phyloP scores from a whole-genome alignment of 202 grass and related monocot species.

The Setaria viridis region DNA sequence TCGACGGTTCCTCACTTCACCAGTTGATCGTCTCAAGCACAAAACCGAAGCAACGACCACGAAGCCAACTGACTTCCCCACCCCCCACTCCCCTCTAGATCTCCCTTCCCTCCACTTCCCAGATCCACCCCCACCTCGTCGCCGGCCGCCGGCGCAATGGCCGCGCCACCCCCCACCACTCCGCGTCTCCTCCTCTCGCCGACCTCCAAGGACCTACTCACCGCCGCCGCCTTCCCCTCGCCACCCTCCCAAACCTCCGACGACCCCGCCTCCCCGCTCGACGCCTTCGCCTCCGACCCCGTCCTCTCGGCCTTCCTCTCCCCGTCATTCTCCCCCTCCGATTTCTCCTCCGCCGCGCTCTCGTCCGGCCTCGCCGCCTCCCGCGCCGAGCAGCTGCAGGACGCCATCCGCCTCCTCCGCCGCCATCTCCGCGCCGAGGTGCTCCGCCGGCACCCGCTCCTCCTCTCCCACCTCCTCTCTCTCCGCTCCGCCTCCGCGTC shows the following conservation, averaged over 20 bases:
- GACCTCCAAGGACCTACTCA: slow-evolving; percentile 65
- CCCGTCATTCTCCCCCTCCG: slow-evolving; percentile 74
- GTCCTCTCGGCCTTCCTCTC: slow-evolving; percentile 94
- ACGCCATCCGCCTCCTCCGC: slow-evolving; percentile 79
- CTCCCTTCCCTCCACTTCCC: slow-evolving; percentile 25
- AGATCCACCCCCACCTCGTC: slow-evolving; percentile 49
- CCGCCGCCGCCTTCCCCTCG: slow-evolving; percentile 48
- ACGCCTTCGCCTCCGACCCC: slow-evolving; percentile 89
- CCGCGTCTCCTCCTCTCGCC: slow-evolving; percentile 70
- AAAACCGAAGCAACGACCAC: slow-evolving; percentile 29
- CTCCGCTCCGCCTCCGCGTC: slow-evolving; percentile 79
- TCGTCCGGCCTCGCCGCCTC: slow-evolving; percentile 87
- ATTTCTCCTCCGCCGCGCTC: slow-evolving; percentile 93
- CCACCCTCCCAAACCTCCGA: slow-evolving; percentile 29
- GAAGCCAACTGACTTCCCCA: neutral
- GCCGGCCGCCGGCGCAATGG: slow-evolving; percentile 49
- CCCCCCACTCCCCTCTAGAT: slow-evolving; percentile 31
- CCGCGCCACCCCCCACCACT: slow-evolving; percentile 56
- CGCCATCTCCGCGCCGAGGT: slow-evolving; percentile 85
- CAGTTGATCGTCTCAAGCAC: neutral
- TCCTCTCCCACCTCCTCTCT: slow-evolving; percentile 89
- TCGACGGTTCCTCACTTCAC: neutral
- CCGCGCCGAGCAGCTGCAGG: slow-evolving; percentile 89
- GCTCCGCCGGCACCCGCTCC: slow-evolving; percentile 83
- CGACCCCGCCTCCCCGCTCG: slow-evolving; percentile 69